A percentile compares a stretch with the other conserved stretches of the same genome.
phyloP scores from a whole-genome alignment of 1,139 yeast genomes.

The Meyerozyma guilliermondii region DNA sequence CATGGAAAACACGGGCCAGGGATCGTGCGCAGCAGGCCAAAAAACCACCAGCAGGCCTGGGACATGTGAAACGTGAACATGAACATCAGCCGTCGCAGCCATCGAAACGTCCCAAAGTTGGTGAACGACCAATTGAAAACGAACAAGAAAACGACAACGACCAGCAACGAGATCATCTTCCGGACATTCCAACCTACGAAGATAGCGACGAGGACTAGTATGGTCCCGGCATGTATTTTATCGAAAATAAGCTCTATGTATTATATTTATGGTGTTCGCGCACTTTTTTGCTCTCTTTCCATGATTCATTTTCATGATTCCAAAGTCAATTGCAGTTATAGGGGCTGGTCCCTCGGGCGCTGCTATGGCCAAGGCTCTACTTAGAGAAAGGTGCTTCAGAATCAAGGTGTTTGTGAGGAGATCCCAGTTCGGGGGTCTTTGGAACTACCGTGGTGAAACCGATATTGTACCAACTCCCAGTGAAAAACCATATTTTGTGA shows the following conservation, averaged over 20 bases:
- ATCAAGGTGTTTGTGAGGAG: too few species aligned
- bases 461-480: too few species aligned
- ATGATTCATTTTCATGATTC: too few species aligned
- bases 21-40: slow-evolving; percentile 18
- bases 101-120: slow-evolving; percentile 2
- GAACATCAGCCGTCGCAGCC: slow-evolving; percentile 4
- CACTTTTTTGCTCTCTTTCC: too few species aligned
- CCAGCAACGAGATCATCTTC: slow-evolving; percentile 14
- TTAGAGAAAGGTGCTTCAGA: too few species aligned
- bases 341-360: too few species aligned
- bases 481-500: too few species aligned
- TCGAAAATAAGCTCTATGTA: too few species aligned
- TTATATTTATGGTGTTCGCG: background rate
- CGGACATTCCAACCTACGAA: slow-evolving; percentile 39
- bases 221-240: background rate
- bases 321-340: too few species aligned
- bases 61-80: background rate
- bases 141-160: background rate
- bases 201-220: slow-evolving; percentile 33
- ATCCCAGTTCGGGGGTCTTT: too few species aligned
- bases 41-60: slow-evolving; percentile 1
- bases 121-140: background rate
- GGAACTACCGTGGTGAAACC: too few species aligned
- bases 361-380: too few species aligned
- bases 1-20: slow-evolving; percentile 32